Evolutionary conservation across 345 rosid species (phyloP).

Genomic region (Gynandropsis gynandra): DNA sequence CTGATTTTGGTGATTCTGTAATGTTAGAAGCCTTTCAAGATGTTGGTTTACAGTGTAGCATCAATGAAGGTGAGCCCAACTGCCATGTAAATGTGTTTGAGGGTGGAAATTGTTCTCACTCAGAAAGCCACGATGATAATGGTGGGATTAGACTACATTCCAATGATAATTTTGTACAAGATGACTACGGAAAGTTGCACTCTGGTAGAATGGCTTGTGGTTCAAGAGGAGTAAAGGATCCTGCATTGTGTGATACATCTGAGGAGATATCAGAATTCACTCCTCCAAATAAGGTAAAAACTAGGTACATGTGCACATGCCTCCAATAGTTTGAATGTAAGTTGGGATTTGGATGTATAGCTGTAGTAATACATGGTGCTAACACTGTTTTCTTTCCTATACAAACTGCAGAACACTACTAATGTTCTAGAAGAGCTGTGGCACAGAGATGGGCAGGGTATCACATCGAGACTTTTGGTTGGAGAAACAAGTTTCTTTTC

Average conservation of each 20-base stretch:
- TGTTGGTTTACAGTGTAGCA: constrained; percentile 36
- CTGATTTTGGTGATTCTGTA: constrained; percentile 37
- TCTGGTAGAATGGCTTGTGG: constrained; percentile 9
- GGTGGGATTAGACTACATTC: too few relatives aligned
- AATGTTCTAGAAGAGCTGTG: constrained; percentile 30
- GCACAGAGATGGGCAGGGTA: too few relatives aligned
- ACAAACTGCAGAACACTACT: constrained; percentile 25
- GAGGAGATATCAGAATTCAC: constrained; percentile 16
- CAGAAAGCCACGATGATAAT: constrained; percentile 4
- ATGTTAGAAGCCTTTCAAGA: constrained; percentile 49
- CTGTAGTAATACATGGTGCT: too few relatives aligned
- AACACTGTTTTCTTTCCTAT: too few relatives aligned
- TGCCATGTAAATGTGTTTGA: constrained; percentile 32
- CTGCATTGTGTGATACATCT: constrained; percentile 16
- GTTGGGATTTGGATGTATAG: too few relatives aligned
- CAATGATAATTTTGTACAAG: not conserved
- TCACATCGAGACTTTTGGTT: constrained; percentile 28
- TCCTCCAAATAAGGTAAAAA: too few relatives aligned
- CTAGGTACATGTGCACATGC: too few relatives aligned
- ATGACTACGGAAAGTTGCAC: constrained; percentile 17
- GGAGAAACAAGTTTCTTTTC: constrained; percentile 55
- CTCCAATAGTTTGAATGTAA: too few relatives aligned
- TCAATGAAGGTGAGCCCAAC: constrained; percentile 16
- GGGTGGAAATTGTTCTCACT: constrained; percentile 42
- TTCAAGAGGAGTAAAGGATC: constrained; percentile 15